A percentile compares a stretch with the other conserved stretches of the same genome.
Evolutionary conservation across 2,329 filamentous ascomycete genomes (phyloP).

Genomic region (Diaporthe ilicicola): DNA sequence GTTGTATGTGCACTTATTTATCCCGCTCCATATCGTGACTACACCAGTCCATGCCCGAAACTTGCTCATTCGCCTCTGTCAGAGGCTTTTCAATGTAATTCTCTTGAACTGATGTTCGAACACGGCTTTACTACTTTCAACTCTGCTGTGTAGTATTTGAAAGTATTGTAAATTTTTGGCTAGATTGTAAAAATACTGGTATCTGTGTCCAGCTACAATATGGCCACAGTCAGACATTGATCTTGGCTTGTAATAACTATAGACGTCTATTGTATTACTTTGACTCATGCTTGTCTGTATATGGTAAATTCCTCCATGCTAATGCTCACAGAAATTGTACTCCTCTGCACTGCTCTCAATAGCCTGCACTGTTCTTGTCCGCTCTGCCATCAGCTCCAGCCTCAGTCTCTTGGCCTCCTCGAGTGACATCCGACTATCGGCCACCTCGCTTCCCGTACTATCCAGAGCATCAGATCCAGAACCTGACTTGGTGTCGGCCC

Average conservation of each 20-base stretch:
- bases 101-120: no score
- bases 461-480: neutral
- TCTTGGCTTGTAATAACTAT: no score
- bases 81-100: neutral
- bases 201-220: no score
- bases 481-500: conserved; percentile 11
- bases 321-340: conserved; percentile 34
- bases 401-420: conserved; percentile 32
- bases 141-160: no score
- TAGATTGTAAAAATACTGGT: neutral
- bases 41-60: rapidly evolving
- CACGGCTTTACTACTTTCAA: no score
- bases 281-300: no score
- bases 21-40: no score
- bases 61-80: neutral
- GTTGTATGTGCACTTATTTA: no score
- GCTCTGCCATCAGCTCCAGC: conserved; percentile 30
- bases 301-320: neutral
- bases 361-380: neutral
- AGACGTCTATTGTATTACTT: no score
- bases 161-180: neutral
- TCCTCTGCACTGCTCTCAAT: neutral
- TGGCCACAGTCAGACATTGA: neutral
- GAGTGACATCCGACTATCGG: conserved; percentile 31
- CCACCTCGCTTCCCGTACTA: neutral